phyloP scores from a whole-genome alignment of 495 filamentous ascomycete species.

The Filosporella fistucella region DNA sequence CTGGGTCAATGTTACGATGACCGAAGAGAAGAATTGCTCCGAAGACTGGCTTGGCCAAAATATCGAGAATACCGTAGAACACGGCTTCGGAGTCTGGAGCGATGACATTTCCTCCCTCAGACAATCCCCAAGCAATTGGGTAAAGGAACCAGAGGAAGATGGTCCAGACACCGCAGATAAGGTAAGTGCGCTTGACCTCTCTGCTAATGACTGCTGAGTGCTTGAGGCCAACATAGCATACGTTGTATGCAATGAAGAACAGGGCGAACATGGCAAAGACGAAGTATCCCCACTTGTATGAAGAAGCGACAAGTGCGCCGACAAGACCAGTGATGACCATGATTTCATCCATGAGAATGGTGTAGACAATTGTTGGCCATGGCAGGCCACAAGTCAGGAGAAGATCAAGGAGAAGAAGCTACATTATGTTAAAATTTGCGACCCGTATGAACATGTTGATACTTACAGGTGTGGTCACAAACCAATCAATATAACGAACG shows the following conservation, averaged over 20 bases:
- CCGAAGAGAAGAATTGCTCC: slow-evolving; percentile 48
- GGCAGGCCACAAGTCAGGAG: slow-evolving; percentile 61
- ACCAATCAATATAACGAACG: slow-evolving; percentile 66
- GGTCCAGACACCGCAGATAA: slow-evolving; percentile 44
- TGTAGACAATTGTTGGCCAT: slow-evolving; percentile 59
- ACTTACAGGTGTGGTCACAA: slow-evolving; percentile 33
- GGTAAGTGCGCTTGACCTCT: slow-evolving; percentile 47
- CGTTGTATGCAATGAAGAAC: slow-evolving; percentile 52
- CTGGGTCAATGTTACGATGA: slow-evolving; percentile 49
- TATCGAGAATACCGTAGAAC: slow-evolving; percentile 69
- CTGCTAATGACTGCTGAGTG: slow-evolving; percentile 53
- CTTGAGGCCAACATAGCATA: slow-evolving; percentile 46
- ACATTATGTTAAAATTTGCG: slow-evolving; percentile 25
- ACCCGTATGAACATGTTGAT: not conserved
- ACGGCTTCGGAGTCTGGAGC: slow-evolving; percentile 57
- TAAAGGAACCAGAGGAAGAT: slow-evolving; percentile 61
- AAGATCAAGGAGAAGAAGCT: slow-evolving; percentile 52
- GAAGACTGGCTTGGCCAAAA: slow-evolving; percentile 57
- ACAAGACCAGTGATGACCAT: slow-evolving; percentile 62
- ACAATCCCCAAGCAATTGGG: slow-evolving; percentile 64
- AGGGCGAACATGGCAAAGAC: slow-evolving; percentile 56
- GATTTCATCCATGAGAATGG: slow-evolving; percentile 54
- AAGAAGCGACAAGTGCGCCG: slow-evolving; percentile 50
- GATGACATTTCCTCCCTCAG: slow-evolving; percentile 65
- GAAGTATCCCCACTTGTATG: slow-evolving; percentile 69